A percentile compares a stretch with the other conserved stretches of the same genome.
Conservation (phyloP, 192 early-diverging fungal species). For the Backusella tarrabulga region DNA sequence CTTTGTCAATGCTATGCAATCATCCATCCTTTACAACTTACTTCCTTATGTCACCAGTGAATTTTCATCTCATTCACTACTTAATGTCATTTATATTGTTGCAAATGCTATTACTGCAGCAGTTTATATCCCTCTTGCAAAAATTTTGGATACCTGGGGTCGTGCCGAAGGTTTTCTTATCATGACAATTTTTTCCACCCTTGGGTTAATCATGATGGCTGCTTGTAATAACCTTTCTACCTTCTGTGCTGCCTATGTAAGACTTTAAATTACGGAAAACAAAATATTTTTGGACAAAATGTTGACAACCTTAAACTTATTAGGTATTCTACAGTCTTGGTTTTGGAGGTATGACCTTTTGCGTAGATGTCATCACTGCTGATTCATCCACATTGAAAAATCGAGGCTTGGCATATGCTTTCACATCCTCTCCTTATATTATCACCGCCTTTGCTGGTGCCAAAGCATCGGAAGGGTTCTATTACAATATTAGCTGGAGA, state of each 20-base stretch:
- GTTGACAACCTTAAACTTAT: not conserved
- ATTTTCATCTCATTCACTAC: not conserved
- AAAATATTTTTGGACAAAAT: not conserved
- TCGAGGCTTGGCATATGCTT: not conserved
- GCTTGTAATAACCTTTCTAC: constrained; percentile 4
- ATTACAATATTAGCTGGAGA: not conserved
- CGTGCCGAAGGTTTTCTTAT: constrained; percentile 13
- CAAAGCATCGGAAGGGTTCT: not conserved
- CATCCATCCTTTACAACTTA: not conserved
- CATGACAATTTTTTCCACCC: constrained; percentile 2
- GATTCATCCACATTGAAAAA: not conserved
- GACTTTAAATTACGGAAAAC: not conserved
- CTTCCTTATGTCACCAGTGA: constrained; percentile 10
- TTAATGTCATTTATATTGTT: constrained; percentile 10
- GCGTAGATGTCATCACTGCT: not conserved
- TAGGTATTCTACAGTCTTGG: not conserved
- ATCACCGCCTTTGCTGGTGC: not conserved
- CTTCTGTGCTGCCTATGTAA: constrained; percentile 15
- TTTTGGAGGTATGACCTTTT: not conserved
- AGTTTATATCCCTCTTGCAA: constrained; percentile 3
- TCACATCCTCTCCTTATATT: not conserved
- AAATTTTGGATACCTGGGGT: constrained; percentile 4
- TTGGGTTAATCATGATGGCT: constrained; percentile 2
- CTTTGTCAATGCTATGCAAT: constrained; percentile 10
- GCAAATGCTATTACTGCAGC: constrained; percentile 7